Percentiles rank a stretch among this genome's conserved stretches.
Conservation (phyloP, 108 stramenopile species). For the Mayamaea pseudoterrestris region DNA sequence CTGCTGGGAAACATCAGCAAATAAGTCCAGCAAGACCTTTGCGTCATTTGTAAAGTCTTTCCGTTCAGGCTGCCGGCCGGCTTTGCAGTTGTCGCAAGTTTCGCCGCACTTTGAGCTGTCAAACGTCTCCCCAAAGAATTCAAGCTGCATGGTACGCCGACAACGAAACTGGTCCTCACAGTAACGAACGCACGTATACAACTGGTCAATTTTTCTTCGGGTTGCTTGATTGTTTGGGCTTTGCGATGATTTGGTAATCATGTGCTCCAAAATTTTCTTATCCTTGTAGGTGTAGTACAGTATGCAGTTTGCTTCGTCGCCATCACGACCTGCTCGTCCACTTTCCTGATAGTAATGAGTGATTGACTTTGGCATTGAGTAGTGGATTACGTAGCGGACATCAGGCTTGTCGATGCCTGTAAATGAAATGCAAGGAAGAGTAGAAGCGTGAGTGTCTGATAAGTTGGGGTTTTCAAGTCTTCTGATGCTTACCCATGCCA, state of each 20-base stretch:
- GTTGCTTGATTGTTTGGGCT: constrained; percentile 34
- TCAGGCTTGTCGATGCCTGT: constrained; percentile 36
- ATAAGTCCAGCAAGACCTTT: constrained; percentile 35
- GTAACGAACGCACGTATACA: constrained; percentile 73
- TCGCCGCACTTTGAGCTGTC: constrained; percentile 59
- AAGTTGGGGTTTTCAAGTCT: not conserved
- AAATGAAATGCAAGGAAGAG: not conserved
- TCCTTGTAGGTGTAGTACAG: constrained; percentile 89
- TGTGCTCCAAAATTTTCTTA: constrained; percentile 65
- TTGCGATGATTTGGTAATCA: constrained; percentile 62
- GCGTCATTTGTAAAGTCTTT: constrained; percentile 55
- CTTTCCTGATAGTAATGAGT: constrained; percentile 98
- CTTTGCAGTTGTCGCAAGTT: constrained; percentile 84
- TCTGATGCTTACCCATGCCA: too few species aligned
- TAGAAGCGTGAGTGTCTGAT: not conserved
- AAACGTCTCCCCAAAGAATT: constrained; percentile 85
- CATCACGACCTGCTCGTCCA: constrained; percentile 95
- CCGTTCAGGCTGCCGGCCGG: constrained; percentile 39
- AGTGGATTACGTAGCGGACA: constrained; percentile 97
- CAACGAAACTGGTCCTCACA: constrained; percentile 80
- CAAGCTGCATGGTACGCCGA: constrained; percentile 79
- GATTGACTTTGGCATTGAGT: constrained; percentile 94
- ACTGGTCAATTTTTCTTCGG: constrained; percentile 70
- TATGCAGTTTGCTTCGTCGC: constrained; percentile 85
- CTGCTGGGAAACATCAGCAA: constrained; percentile 20